Conservation (phyloP, 495 filamentous ascomycete species). For the Daldinia concentrica region DNA sequence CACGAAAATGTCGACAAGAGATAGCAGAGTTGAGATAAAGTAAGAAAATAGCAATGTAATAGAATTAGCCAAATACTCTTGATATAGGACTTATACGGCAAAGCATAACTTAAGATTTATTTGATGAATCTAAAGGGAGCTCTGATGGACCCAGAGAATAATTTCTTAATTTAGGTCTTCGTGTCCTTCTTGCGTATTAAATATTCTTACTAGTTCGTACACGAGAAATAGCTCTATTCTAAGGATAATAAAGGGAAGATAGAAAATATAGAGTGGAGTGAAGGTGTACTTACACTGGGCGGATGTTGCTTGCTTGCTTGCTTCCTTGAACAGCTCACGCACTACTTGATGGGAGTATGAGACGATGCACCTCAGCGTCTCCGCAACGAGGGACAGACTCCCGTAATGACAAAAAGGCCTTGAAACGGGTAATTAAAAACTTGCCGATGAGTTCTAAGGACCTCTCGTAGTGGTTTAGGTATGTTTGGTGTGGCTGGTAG, state of each 20-base stretch:
- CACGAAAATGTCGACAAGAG: neutral
- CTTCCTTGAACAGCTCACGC: conserved; percentile 17
- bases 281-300: conserved; percentile 23
- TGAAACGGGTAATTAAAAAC: neutral
- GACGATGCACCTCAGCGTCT: conserved; percentile 2
- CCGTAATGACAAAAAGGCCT: too few species aligned
- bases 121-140: neutral
- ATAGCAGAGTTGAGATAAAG: neutral
- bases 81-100: neutral
- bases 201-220: neutral
- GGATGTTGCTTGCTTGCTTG: conserved; percentile 1
- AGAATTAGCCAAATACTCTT: conserved; percentile 2
- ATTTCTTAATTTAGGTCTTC: neutral
- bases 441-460: neutral
- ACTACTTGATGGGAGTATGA: conserved; percentile 3
- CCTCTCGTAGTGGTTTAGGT: neutral
- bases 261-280: neutral
- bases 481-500: neutral
- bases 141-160: neutral
- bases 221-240: neutral
- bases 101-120: neutral
- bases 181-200: neutral
- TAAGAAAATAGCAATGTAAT: neutral
- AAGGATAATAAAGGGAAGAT: neutral
- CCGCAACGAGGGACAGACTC: neutral